These are phyloP conservation scores for Phytopythium boreale DNA, from an alignment of 352 stramenopile species.

Conservation along the genomic window DNA sequence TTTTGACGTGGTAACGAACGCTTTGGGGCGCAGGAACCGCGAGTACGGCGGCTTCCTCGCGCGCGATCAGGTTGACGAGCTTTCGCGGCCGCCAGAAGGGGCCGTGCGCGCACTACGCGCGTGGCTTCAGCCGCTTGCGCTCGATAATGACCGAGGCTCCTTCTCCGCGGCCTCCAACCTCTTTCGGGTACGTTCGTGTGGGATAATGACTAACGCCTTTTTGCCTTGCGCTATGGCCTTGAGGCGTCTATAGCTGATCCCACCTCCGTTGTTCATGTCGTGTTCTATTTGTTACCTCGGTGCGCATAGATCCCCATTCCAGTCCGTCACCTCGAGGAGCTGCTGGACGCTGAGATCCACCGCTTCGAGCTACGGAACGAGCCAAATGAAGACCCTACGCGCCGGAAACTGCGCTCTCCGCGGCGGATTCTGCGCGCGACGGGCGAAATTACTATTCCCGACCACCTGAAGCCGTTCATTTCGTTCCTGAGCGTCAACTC, in stretches of 20 bases:
- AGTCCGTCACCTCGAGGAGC: constrained; percentile 30
- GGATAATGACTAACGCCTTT: background rate
- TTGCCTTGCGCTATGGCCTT: background rate
- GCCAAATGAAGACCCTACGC: background rate
- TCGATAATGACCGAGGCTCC: constrained; percentile 16
- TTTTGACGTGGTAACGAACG: background rate
- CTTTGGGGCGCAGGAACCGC: constrained; percentile 23
- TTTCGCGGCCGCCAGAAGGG: constrained; percentile 39
- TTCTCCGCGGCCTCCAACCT: constrained; percentile 48
- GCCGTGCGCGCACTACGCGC: constrained; percentile 41
- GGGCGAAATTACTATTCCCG: constrained; percentile 28
- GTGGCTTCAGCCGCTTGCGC: constrained; percentile 32
- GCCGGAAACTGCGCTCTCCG: constrained; percentile 3
- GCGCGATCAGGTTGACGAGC: constrained; percentile 32
- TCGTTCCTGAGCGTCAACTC: constrained; percentile 72
- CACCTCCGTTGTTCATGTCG: background rate
- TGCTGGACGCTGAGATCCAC: constrained; percentile 55
- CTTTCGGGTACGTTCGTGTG: constrained; percentile 3
- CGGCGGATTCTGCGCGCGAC: constrained; percentile 42
- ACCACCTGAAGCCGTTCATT: constrained; percentile 36
- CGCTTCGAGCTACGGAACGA: constrained; percentile 23
- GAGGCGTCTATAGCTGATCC: background rate
- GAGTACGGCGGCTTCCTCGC: constrained; percentile 54
- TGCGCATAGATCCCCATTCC: constrained; percentile 15
- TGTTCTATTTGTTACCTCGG: constrained; percentile 23